phyloP scores from a whole-genome alignment of 108 stramenopile genomes.

The Nitzschia sp. region DNA sequence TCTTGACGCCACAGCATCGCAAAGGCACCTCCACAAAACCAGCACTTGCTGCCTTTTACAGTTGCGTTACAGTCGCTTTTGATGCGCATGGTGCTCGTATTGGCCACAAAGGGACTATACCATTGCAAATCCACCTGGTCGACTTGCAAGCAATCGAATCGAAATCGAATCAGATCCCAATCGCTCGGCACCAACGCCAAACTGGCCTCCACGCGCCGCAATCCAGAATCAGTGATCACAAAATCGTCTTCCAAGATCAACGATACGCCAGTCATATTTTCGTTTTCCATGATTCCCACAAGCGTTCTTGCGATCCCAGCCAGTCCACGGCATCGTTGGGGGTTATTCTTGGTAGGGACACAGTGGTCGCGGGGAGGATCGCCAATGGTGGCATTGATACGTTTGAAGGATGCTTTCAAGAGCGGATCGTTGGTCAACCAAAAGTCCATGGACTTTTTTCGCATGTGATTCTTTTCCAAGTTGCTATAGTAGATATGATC shows the following conservation, averaged over 20 bases:
- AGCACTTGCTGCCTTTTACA: too few species aligned
- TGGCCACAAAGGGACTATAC: slow-evolving; percentile 1
- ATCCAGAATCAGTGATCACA: background rate
- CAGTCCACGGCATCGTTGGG: background rate
- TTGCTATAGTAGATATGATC: background rate
- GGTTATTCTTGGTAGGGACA: background rate
- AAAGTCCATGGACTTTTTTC: background rate
- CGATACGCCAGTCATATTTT: background rate
- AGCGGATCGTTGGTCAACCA: background rate
- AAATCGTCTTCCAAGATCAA: slow-evolving; percentile 5
- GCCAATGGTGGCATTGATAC: background rate
- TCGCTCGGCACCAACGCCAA: background rate
- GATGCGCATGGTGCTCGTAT: background rate
- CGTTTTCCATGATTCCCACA: background rate
- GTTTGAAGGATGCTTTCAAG: background rate
- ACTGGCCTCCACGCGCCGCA: background rate
- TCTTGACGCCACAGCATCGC: background rate
- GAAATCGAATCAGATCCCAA: slow-evolving; percentile 11
- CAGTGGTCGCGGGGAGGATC: background rate
- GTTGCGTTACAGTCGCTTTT: background rate
- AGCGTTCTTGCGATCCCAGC: background rate
- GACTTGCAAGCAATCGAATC: background rate
- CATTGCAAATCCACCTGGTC: background rate
- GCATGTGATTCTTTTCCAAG: background rate
- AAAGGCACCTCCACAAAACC: slow-evolving; percentile 1